Base-by-base conservation (phyloP, 2,329 filamentous ascomycete genomes). In the Leptosphaerulina australis region DNA sequence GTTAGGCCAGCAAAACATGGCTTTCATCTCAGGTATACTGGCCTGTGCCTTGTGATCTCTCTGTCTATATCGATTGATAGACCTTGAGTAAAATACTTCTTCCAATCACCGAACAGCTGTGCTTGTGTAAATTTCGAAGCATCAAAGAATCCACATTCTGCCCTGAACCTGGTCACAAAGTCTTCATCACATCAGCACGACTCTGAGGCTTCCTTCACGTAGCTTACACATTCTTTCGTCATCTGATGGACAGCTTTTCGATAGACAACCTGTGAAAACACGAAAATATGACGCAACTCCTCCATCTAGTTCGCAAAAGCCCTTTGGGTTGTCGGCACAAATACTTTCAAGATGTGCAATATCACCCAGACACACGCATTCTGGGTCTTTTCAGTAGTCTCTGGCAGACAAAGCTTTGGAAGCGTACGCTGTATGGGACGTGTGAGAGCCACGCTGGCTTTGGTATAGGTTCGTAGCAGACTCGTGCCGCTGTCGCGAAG, bases 321-420 rank as follows among this genome's bases (percentile, higher is more conserved):
- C 45, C 12, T 31, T 26, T 9, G 43, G 10, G 26, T 43, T 49
- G 6, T 49, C 33, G 18, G 45, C 45, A 20, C 37, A 49, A 17
- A 43, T 29, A 8, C 45, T 38, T n/a, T 49, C 31, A 4, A 49
- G 38, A 14, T 18, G 3, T 2, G 24, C 15, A 3, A 25, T 43
- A n/a, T 43, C 38, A 9, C 8, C 14, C 2, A 2, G 5, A 49
- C 12, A 25, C 38, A 49, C 2, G 12, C 4, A 8, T 36, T 11
- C 45, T 49, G 14, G 4, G n/a, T n/a, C 7, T 29, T 5, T 5
- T 49, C 10, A 49, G 33, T 4, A 24, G 10, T 5, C 10, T 25
- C 10, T 25, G 24, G 24, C 5, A 25, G 24, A 25, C 10, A 25
- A 25, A 10, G 5, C 10, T 25, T 25, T 5, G 24, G 24, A 10